Evolutionary conservation across 306 rosid genomes (phyloP).

Genomic region (Quercus bicolor): DNA sequence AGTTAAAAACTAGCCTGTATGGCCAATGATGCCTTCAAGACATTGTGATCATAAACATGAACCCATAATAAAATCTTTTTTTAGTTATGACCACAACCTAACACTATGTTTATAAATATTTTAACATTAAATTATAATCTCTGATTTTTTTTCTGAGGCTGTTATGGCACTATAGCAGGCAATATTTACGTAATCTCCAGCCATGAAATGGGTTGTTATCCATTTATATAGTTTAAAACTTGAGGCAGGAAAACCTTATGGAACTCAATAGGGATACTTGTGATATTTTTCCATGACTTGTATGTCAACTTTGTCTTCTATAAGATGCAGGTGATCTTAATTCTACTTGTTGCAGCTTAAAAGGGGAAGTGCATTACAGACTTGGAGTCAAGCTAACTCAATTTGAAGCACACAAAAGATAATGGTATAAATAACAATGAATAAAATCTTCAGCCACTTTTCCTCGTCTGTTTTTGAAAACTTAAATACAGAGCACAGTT

Average conservation of each 20-base stretch:
- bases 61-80: not conserved
- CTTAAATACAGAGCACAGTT: not conserved
- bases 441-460: not conserved
- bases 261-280: not conserved
- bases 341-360: no score
- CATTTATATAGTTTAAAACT: not conserved
- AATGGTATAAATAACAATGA: no score
- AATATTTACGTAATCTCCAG: not conserved
- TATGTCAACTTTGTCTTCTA: not conserved
- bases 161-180: not conserved
- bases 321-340: not conserved
- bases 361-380: no score
- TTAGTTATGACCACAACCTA: not conserved
- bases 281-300: not conserved
- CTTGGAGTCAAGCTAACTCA: no score
- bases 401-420: no score
- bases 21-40: not conserved
- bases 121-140: not conserved
- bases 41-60: not conserved
- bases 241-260: not conserved
- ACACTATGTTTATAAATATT: not conserved
- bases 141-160: not conserved
- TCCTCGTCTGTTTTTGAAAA: not conserved
- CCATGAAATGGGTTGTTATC: not conserved
- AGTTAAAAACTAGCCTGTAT: not conserved